Conservation (phyloP, 2,329 filamentous ascomycete species). For the Fusarium denticulatum region DNA sequence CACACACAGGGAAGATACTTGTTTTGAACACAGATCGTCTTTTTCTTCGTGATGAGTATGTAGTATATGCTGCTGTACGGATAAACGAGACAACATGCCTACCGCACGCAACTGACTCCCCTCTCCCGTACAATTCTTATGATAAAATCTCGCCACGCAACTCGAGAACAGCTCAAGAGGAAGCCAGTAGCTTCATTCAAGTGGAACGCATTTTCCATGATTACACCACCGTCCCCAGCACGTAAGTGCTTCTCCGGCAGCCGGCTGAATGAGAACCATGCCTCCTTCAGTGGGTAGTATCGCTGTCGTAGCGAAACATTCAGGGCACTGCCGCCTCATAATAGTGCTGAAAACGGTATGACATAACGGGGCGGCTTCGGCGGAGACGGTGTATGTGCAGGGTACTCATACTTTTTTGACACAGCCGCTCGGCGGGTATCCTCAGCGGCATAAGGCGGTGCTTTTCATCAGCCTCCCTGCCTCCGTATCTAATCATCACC, state of each 20-base stretch:
- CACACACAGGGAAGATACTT: slow-evolving; percentile 28
- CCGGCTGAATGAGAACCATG: neutral
- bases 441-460: slow-evolving; percentile 38
- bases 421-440: slow-evolving; percentile 38
- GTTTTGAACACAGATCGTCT: neutral
- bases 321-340: slow-evolving; percentile 25
- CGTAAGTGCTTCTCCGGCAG: slow-evolving; percentile 13
- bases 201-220: neutral
- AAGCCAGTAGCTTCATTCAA: neutral
- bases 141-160: no score
- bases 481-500: no score
- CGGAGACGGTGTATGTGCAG: slow-evolving; percentile 32
- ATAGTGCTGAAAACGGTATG: slow-evolving; percentile 20
- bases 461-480: slow-evolving; percentile 9
- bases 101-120: neutral
- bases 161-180: neutral
- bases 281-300: neutral
- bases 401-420: slow-evolving; percentile 7
- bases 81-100: neutral
- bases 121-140: no score
- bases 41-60: no score
- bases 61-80: no score
- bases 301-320: slow-evolving; percentile 9
- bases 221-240: slow-evolving; percentile 2
- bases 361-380: slow-evolving; percentile 41